Percentiles rank a stretch among this genome's conserved stretches.
Evolutionary conservation across 2,329 filamentous ascomycete genomes (phyloP).

Genomic region (Fusarium heterosporum): DNA sequence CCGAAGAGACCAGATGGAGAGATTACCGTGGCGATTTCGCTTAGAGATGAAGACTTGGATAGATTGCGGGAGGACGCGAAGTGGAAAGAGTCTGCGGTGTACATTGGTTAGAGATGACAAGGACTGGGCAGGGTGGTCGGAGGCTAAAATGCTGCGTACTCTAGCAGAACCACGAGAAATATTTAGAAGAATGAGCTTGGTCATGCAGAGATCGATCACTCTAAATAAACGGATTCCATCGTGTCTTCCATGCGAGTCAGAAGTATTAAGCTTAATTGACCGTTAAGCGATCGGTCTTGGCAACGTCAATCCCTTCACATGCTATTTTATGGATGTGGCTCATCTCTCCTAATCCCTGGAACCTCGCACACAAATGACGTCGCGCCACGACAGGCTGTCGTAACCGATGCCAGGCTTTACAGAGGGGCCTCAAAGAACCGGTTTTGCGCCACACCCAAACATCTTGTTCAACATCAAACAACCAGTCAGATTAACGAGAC

Average conservation of each 20-base stretch:
- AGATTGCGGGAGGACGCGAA: constrained; percentile 56
- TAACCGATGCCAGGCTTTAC: not conserved
- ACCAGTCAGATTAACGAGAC: constrained; percentile 32
- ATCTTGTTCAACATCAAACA: constrained; percentile 33
- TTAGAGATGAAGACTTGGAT: constrained; percentile 62
- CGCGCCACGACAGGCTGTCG: constrained; percentile 6
- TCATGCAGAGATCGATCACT: not conserved
- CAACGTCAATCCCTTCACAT: not conserved
- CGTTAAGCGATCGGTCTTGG: constrained; percentile 8
- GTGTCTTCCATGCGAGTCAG: not conserved
- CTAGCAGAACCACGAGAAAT: too few relatives aligned
- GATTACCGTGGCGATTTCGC: constrained; percentile 57
- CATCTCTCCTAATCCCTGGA: too few relatives aligned
- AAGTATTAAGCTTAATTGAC: not conserved
- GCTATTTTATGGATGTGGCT: not conserved
- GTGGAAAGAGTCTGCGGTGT: constrained; percentile 47
- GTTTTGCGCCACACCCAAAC: constrained; percentile 44
- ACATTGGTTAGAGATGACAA: constrained; percentile 30
- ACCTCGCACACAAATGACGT: constrained; percentile 35
- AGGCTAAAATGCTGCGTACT: too few relatives aligned
- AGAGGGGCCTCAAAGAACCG: constrained; percentile 36
- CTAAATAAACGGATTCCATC: not conserved
- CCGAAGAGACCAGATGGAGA: constrained; percentile 58
- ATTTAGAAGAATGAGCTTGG: too few relatives aligned
- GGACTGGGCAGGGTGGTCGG: too few relatives aligned